These are phyloP conservation scores for Neurospora pannonica DNA, from an alignment of 495 filamentous ascomycete species.

Conservation along the genomic window DNA sequence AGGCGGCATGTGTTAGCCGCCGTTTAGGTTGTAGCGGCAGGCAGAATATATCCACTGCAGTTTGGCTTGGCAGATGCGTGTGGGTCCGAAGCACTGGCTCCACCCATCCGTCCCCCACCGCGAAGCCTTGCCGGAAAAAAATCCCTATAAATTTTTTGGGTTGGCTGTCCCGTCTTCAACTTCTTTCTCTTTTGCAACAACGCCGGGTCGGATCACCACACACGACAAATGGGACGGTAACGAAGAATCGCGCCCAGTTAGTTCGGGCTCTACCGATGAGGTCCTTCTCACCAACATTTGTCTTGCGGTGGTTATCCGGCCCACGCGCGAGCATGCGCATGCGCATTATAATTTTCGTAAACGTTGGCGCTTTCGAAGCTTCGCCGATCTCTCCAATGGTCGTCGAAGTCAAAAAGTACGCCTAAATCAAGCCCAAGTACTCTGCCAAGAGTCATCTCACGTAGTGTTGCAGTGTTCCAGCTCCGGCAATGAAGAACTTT, in stretches of 20 bases:
- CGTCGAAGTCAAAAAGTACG: conserved; percentile 61
- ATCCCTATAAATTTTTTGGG: conserved; percentile 14
- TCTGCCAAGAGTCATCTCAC: conserved; percentile 68
- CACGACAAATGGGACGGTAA: background rate
- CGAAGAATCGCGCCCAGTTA: background rate
- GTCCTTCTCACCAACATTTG: background rate
- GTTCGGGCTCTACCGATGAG: background rate
- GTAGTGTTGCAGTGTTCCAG: conserved; percentile 70
- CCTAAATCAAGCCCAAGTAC: conserved; percentile 54
- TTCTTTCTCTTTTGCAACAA: background rate
- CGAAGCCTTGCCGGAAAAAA: conserved; percentile 4
- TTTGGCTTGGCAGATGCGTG: background rate
- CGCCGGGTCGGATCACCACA: background rate
- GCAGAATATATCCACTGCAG: background rate
- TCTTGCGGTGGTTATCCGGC: background rate
- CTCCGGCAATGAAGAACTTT: conserved; percentile 54
- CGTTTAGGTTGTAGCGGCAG: background rate
- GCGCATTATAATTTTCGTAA: background rate
- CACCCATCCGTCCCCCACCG: background rate
- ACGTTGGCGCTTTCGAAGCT: conserved; percentile 68
- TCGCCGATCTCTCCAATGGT: conserved; percentile 50
- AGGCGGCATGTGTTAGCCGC: background rate
- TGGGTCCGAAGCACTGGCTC: background rate
- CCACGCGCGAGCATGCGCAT: background rate
- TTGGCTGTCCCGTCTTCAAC: background rate